A percentile compares a stretch with the other conserved stretches of the same genome.
Evolutionary conservation across 805 yeast species (phyloP).

Genomic region (Ogataea wickerhamii): DNA sequence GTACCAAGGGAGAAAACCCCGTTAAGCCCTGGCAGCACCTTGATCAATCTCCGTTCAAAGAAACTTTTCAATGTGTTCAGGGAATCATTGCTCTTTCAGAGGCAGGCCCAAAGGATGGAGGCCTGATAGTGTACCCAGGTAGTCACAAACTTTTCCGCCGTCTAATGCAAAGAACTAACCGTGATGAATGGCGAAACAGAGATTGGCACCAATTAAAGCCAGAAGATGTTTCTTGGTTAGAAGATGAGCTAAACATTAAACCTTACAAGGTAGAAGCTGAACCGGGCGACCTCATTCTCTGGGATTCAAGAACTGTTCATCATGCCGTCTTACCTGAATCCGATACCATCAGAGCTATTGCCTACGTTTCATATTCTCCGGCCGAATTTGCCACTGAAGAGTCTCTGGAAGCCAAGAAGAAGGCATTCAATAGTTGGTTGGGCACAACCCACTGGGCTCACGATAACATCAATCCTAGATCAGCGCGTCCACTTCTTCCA

Average conservation of each 20-base stretch:
- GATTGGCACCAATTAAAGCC: constrained; percentile 19
- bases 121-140: constrained; percentile 29
- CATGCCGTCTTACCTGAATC: constrained; percentile 26
- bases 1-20: constrained; percentile 13
- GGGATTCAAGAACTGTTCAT: constrained; percentile 32
- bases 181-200: constrained; percentile 17
- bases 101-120: constrained; percentile 29
- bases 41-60: constrained; percentile 32
- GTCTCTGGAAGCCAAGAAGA: constrained; percentile 17
- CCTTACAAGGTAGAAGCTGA: constrained; percentile 26
- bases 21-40: constrained; percentile 32
- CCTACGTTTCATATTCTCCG: constrained; percentile 30
- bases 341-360: constrained; percentile 25
- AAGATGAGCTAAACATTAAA: constrained; percentile 22
- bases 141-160: constrained; percentile 20
- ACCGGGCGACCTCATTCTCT: constrained; percentile 34
- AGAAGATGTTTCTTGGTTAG: constrained; percentile 13
- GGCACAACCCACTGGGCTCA: constrained; percentile 34
- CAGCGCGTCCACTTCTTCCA: constrained; percentile 3
- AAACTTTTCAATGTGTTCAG: constrained; percentile 31
- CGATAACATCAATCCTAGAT: constrained; percentile 21
- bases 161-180: constrained; percentile 23
- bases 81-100: constrained; percentile 30
- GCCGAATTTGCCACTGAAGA: constrained; percentile 31
- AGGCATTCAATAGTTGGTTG: constrained; percentile 21